phyloP scores from a whole-genome alignment of 108 stramenopile species.

The Tribonema minus region DNA sequence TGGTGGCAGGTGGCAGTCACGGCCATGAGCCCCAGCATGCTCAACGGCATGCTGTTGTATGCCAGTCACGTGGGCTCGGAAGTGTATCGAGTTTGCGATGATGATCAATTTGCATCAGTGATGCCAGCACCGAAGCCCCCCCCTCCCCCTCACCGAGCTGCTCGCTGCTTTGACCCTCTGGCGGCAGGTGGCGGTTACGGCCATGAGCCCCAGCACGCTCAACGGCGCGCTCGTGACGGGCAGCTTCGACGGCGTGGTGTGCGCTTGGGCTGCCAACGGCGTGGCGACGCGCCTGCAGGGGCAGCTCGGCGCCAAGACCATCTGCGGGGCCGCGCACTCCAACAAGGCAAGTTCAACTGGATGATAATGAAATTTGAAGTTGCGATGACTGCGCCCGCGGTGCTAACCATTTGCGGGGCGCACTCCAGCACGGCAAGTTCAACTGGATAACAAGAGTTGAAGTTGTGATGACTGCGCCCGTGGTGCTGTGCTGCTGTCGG shows the following conservation, averaged over 20 bases:
- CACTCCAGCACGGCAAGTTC: slow-evolving; percentile 10
- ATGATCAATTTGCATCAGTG: too few relatives aligned
- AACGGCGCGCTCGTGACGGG: slow-evolving; percentile 70
- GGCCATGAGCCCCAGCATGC: slow-evolving; percentile 68
- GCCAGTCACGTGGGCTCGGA: too few relatives aligned
- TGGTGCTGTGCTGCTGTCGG: not conserved
- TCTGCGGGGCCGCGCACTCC: slow-evolving; percentile 6
- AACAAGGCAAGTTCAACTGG: slow-evolving; percentile 21
- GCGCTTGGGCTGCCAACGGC: slow-evolving; percentile 67
- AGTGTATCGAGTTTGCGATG: too few relatives aligned
- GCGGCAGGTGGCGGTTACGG: slow-evolving; percentile 71
- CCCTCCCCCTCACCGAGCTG: too few relatives aligned
- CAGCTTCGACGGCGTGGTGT: slow-evolving; percentile 80
- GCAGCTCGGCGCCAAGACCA: slow-evolving; percentile 4
- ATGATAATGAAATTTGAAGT: too few relatives aligned
- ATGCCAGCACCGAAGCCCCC: too few relatives aligned
- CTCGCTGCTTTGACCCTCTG: too few relatives aligned
- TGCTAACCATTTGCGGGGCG: slow-evolving; percentile 6
- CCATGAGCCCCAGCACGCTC: slow-evolving; percentile 67
- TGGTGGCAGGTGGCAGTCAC: slow-evolving; percentile 3
- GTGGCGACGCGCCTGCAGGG: slow-evolving; percentile 35
- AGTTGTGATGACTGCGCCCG: too few relatives aligned
- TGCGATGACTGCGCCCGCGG: too few relatives aligned
- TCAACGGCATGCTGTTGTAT: too few relatives aligned
- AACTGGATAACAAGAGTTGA: too few relatives aligned